Conservation (phyloP, 2,329 filamentous ascomycete genomes). For the Aureobasidium vineae region DNA sequence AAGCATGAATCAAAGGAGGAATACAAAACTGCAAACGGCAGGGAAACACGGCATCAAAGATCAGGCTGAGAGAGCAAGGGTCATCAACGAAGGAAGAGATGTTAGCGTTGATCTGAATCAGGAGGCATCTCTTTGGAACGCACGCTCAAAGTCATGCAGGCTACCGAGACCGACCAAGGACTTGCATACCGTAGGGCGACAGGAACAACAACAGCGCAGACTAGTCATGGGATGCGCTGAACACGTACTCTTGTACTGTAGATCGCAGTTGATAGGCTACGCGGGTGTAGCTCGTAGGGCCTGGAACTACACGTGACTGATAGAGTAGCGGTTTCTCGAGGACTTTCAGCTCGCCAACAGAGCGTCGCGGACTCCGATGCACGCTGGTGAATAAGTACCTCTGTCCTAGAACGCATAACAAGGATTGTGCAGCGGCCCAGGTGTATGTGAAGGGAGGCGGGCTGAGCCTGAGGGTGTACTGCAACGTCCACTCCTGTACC, state of each 20-base stretch:
- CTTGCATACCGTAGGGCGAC: neutral
- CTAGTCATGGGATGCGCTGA: neutral
- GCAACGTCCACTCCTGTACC: constrained; percentile 9
- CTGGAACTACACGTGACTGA: constrained; percentile 2
- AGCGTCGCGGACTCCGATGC: neutral
- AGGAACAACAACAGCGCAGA: neutral
- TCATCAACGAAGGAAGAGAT: neutral
- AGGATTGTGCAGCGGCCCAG: neutral
- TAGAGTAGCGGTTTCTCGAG: neutral
- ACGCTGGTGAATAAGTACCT: neutral
- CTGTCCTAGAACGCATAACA: neutral
- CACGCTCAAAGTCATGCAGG: neutral
- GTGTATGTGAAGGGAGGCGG: neutral
- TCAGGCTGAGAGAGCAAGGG: neutral
- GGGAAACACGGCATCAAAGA: neutral
- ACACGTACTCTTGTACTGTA: neutral
- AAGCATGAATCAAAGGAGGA: neutral
- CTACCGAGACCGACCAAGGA: constrained; percentile 1
- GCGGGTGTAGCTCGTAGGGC: neutral
- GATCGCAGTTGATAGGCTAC: neutral
- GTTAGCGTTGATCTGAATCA: constrained; percentile 2
- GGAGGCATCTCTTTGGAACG: neutral
- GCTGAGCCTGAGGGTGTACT: constrained; percentile 12
- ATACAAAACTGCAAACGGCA: neutral
- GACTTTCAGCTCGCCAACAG: neutral